Conservation (phyloP, 1,284 basidiomycete species). For the Leucoagaricus sp. region DNA sequence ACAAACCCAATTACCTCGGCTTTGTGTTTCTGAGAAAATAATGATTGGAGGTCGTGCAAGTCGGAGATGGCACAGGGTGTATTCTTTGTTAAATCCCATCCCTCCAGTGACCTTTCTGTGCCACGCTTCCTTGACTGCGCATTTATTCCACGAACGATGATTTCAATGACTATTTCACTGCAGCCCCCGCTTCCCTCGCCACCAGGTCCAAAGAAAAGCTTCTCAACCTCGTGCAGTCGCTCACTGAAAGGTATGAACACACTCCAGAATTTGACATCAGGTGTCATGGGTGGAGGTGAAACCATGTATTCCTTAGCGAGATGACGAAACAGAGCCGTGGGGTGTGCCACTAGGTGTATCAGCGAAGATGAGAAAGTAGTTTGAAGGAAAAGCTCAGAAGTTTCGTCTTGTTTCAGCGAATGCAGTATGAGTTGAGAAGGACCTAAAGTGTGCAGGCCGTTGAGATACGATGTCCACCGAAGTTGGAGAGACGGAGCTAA, state of each 20-base stretch:
- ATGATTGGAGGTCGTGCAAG: conserved; percentile 47
- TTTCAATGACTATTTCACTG: conserved; percentile 61
- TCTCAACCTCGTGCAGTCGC: conserved; percentile 58
- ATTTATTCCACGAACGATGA: conserved; percentile 51
- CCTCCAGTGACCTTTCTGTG: conserved; percentile 64
- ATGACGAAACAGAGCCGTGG: conserved; percentile 61
- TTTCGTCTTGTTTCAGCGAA: conserved; percentile 48
- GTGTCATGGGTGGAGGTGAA: conserved; percentile 62
- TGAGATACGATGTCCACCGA: conserved; percentile 7
- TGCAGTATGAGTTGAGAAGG: conserved; percentile 68
- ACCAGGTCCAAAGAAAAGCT: conserved; percentile 55
- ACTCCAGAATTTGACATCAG: conserved; percentile 72
- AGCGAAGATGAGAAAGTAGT: conserved; percentile 69
- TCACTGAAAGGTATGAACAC: conserved; percentile 70
- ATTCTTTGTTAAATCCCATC: conserved; percentile 46
- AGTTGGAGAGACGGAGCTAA: conserved; percentile 32
- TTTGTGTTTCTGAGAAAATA: conserved; percentile 44
- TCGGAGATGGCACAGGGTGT: conserved; percentile 47
- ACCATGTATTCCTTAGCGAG: conserved; percentile 68
- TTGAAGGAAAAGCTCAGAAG: conserved; percentile 58
- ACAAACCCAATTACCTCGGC: conserved; percentile 39
- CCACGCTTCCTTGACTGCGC: conserved; percentile 42
- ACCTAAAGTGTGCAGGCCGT: conserved; percentile 13
- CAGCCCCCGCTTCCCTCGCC: conserved; percentile 51
- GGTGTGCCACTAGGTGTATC: conserved; percentile 65